These are phyloP conservation scores for Kodamaea kakaduensis DNA, from an alignment of 805 yeast species.

Conservation along the genomic window DNA sequence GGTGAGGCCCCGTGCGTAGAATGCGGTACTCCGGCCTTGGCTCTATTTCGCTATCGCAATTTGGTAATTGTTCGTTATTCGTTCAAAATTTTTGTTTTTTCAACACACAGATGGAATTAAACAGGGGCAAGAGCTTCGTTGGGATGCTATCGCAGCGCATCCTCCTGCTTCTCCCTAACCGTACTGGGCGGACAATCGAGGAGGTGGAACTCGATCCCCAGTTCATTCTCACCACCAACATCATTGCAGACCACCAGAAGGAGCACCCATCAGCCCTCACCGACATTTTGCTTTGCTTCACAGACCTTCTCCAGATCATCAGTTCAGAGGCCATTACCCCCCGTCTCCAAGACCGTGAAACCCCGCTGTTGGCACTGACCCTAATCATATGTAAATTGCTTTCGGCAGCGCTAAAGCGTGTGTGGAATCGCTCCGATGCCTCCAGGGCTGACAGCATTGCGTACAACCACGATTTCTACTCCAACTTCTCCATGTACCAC, in stretches of 20 bases:
- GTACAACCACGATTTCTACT: slow-evolving; percentile 7
- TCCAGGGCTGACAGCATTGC: slow-evolving; percentile 7
- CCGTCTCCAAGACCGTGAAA: slow-evolving; percentile 27
- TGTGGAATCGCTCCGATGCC: slow-evolving; percentile 26
- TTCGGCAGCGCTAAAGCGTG: slow-evolving; percentile 22
- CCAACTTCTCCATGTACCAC: slow-evolving; percentile 25
- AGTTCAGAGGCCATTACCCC: slow-evolving; percentile 19
- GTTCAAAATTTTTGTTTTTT: slow-evolving; percentile 1
- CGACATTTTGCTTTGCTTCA: slow-evolving; percentile 20
- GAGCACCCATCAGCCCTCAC: slow-evolving; percentile 16
- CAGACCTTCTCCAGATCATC: slow-evolving; percentile 21
- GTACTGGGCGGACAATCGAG: slow-evolving; percentile 35
- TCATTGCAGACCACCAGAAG: slow-evolving; percentile 20
- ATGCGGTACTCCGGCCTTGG: no score
- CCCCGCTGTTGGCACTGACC: slow-evolving; percentile 28
- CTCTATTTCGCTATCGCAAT: no score
- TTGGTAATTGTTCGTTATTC: no score
- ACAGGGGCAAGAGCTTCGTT: slow-evolving; percentile 17
- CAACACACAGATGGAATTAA: slow-evolving; percentile 3
- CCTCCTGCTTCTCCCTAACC: slow-evolving; percentile 33
- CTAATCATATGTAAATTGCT: slow-evolving; percentile 31
- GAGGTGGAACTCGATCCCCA: slow-evolving; percentile 43
- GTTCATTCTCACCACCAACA: slow-evolving; percentile 28
- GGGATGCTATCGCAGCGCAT: slow-evolving; percentile 25
- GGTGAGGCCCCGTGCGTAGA: no score